Evolutionary conservation across 768 basidiomycete species (phyloP), one percentile per base, ranked within the genome.

Genomic region (Suillus alpinus): DNA sequence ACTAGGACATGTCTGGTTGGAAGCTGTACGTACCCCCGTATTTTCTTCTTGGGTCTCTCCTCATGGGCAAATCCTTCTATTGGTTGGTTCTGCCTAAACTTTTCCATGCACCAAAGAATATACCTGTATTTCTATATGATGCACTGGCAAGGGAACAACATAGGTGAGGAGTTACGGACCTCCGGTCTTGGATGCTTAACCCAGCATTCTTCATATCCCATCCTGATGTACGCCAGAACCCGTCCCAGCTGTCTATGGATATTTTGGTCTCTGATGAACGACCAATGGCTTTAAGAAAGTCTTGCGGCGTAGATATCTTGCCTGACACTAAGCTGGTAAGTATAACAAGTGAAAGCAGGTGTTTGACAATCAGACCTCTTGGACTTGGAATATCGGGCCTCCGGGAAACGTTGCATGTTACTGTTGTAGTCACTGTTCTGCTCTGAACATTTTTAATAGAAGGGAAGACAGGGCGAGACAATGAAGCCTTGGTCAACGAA

Each of bases 71-170:
- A 90, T 9, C 81, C 78, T 20, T 77, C 69, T 2, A 89, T 77
- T 1, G 84, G 75, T 31, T 77, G 67, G 1, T 84, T 86, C 57
- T 77, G 76, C 29, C 90, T 81, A 71, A 81, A 94, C 69, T 91
- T 93, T 69, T 91, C 85, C 86, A 92, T 86, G 66, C 86, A 86
- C 92, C 91, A 93, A 8, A 93, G 75, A 59, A 93, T 84, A 67
- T 94, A 94, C 69, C 92, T 94, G 65, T 16, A 20, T 31, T 7
- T 34, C 14, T 32, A 39, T 34, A 41, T 49, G 43, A 47, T 9
- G 43, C 31, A 49, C 51, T 63, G 62, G 51, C 26, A 20, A 23
- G 62, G n/a, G 47, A 39, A 58, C 16, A 58, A 43, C 58, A 37
- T 49, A 60, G 20, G 46, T 41, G 46, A 13, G 37, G 20, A 58